Percentiles rank a stretch among this genome's conserved stretches.
Evolutionary conservation across 1,284 basidiomycete genomes (phyloP).

Genomic region (Laetiporus sulphureus): DNA sequence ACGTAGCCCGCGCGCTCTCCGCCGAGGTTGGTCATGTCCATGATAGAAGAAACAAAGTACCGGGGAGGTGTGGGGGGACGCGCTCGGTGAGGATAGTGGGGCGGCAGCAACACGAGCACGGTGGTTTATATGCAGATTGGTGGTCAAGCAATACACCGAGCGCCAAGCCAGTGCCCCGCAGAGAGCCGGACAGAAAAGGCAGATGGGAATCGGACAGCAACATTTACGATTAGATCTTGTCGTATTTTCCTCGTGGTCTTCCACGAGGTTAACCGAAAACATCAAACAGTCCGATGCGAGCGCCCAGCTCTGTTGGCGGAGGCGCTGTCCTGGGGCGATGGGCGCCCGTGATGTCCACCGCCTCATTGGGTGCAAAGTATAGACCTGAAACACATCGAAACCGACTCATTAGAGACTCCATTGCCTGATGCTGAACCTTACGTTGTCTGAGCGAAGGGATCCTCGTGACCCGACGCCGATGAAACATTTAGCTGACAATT

Average conservation of each 20-base stretch:
- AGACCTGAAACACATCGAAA: neutral
- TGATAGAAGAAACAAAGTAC: neutral
- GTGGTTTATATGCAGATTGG: constrained; percentile 1
- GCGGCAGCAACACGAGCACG: neutral
- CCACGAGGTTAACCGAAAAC: constrained; percentile 1
- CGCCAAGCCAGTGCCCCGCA: constrained; percentile 4
- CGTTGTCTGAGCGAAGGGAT: no score
- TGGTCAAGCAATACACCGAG: constrained; percentile 2
- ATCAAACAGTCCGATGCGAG: neutral
- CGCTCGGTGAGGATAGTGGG: neutral
- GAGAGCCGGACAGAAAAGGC: constrained; percentile 2
- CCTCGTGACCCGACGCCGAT: neutral
- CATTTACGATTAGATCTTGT: constrained; percentile 3
- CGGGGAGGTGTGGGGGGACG: neutral
- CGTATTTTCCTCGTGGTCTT: constrained; percentile 1
- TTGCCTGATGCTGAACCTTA: no score
- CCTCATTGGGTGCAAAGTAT: neutral
- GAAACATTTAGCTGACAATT: neutral
- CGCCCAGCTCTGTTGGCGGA: neutral
- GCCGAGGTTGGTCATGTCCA: neutral
- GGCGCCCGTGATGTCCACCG: neutral
- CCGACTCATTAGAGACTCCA: no score
- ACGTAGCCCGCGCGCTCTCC: constrained; percentile 1
- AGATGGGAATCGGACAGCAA: neutral
- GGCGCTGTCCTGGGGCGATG: neutral